phyloP scores from a whole-genome alignment of 768 basidiomycete genomes.

The Rhizopogon sp. region DNA sequence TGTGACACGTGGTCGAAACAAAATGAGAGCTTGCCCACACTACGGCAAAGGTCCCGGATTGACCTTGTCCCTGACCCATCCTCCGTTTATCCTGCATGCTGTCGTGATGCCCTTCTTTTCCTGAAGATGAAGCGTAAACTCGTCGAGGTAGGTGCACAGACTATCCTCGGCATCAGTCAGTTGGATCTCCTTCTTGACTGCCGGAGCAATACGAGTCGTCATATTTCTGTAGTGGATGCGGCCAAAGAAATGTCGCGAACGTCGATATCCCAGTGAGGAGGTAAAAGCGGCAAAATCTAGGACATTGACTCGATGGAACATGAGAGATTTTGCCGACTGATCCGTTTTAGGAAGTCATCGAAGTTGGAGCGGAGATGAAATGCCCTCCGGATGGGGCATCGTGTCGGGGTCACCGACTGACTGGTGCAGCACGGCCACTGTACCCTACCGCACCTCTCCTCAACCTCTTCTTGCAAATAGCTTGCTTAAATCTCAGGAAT shows the following conservation, averaged over 20 bases:
- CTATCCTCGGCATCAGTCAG: constrained; percentile 65
- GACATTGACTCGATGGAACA: neutral
- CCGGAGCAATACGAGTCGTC: constrained; percentile 28
- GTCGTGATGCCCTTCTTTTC: constrained; percentile 48
- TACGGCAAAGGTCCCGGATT: constrained; percentile 13
- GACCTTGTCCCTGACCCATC: constrained; percentile 99
- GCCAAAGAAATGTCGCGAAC: constrained; percentile 2
- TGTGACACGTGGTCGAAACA: constrained; percentile 23
- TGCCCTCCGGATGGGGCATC: constrained; percentile 10
- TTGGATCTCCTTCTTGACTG: constrained; percentile 34
- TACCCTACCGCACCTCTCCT: neutral
- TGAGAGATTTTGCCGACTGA: neutral
- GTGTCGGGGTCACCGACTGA: constrained; percentile 14
- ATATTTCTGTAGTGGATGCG: constrained; percentile 16
- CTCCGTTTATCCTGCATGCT: constrained; percentile 89
- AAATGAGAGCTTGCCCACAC: constrained; percentile 8
- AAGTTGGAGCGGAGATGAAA: constrained; percentile 24
- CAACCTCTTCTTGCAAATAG: neutral
- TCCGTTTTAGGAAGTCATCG: neutral
- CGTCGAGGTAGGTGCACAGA: constrained; percentile 76
- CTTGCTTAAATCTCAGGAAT: constrained; percentile 31
- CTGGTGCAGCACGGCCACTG: constrained; percentile 2
- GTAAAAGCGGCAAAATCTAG: neutral
- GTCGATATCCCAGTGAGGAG: neutral
- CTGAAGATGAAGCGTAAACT: constrained; percentile 58